phyloP scores from a whole-genome alignment of 306 rosid species.

The Senna siamea region DNA sequence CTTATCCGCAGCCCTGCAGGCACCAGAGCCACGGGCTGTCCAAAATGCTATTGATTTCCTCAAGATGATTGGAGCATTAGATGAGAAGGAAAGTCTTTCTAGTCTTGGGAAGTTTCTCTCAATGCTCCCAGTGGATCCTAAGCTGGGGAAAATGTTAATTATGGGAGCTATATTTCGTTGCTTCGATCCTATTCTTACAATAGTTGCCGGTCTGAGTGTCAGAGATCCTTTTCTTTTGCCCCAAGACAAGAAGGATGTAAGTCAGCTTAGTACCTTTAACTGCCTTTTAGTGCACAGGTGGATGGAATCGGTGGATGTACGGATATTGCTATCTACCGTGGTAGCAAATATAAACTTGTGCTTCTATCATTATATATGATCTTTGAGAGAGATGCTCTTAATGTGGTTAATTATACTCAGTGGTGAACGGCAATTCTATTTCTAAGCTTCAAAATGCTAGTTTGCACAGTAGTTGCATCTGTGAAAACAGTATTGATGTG shows the following conservation, averaged over 20 bases:
- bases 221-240: conserved; percentile 98
- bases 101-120: conserved; percentile 89
- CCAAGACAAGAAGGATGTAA: conserved; percentile 94
- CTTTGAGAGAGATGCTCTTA: not conserved
- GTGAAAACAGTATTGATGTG: not conserved
- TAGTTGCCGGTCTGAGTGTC: conserved; percentile 93
- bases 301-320: conserved; percentile 19
- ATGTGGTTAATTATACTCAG: conserved; percentile 17
- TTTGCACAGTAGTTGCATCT: conserved; percentile 18
- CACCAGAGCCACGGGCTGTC: conserved; percentile 81
- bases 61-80: conserved; percentile 90
- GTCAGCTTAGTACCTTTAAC: conserved; percentile 45
- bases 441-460: conserved; percentile 24
- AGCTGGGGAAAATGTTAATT: conserved; percentile 93
- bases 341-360: conserved; percentile 12
- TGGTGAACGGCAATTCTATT: not conserved
- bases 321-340: conserved; percentile 34
- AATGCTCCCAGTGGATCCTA: conserved; percentile 95
- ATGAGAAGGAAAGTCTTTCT: conserved; percentile 84
- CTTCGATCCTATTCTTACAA: conserved; percentile 97
- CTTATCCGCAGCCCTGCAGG: conserved; percentile 94
- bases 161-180: conserved; percentile 96
- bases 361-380: conserved; percentile 13
- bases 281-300: conserved; percentile 35
- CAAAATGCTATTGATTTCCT: conserved; percentile 95